phyloP scores from a whole-genome alignment of 1,284 basidiomycete species.

The Vanrija humicola region DNA sequence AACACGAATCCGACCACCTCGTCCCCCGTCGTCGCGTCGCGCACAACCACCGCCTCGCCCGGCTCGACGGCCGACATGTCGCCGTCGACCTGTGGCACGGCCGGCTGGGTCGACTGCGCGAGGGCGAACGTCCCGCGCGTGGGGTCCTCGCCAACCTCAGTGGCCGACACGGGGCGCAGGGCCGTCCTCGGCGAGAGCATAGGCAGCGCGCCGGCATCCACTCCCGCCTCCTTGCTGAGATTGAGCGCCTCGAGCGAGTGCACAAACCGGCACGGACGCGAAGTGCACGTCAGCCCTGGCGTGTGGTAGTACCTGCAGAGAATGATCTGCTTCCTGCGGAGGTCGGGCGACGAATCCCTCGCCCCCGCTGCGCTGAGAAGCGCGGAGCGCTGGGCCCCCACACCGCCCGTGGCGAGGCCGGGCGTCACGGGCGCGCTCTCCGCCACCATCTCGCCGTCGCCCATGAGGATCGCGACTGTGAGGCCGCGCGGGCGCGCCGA shows the following conservation, averaged over 20 bases:
- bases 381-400: neutral
- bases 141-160: constrained; percentile 14
- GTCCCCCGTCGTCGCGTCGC: constrained; percentile 23
- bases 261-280: constrained; percentile 49
- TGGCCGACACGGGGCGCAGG: neutral
- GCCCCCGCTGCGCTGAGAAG: neutral
- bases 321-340: constrained; percentile 28
- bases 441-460: constrained; percentile 25
- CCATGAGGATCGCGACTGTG: constrained; percentile 36
- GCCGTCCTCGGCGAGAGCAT: neutral
- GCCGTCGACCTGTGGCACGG: constrained; percentile 5
- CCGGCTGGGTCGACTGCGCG: constrained; percentile 24
- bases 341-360: neutral
- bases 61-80: constrained; percentile 12
- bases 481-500: constrained; percentile 25
- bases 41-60: constrained; percentile 29
- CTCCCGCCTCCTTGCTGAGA: neutral
- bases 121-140: constrained; percentile 38
- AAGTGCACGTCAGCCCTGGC: constrained; percentile 46
- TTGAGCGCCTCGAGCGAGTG: constrained; percentile 30
- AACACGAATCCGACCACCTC: constrained; percentile 41
- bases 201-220: neutral
- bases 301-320: constrained; percentile 50
- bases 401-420: constrained; percentile 2
- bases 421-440: constrained; percentile 33